phyloP scores from a whole-genome alignment of 352 stramenopile genomes.

The Globisporangium splendens region DNA sequence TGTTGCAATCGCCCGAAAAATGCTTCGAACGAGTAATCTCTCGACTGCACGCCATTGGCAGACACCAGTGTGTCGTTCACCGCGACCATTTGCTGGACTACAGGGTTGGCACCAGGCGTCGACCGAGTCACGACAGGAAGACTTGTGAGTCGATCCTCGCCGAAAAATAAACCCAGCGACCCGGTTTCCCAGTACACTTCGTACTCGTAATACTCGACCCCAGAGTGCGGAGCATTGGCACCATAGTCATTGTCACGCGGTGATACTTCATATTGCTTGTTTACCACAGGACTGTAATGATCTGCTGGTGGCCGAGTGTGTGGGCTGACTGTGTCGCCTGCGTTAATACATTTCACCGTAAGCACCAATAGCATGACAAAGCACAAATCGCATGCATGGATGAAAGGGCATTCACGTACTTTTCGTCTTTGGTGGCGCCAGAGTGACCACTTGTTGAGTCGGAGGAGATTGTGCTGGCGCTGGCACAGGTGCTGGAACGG shows the following conservation, averaged over 20 bases:
- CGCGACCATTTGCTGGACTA: slow-evolving; percentile 66
- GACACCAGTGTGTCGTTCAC: slow-evolving; percentile 79
- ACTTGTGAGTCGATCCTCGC: slow-evolving; percentile 61
- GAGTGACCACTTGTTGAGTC: neutral
- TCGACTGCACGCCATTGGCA: slow-evolving; percentile 66
- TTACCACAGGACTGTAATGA: slow-evolving; percentile 20
- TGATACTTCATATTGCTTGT: slow-evolving; percentile 31
- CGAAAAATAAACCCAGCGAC: slow-evolving; percentile 81
- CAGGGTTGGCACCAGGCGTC: slow-evolving; percentile 57
- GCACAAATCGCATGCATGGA: neutral
- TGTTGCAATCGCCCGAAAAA: slow-evolving; percentile 82
- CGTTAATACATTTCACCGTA: neutral
- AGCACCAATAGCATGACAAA: neutral
- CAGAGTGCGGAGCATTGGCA: slow-evolving; percentile 12
- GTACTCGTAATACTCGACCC: slow-evolving; percentile 39
- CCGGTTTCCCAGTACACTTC: slow-evolving; percentile 82
- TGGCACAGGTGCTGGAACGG: neutral
- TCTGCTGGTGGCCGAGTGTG: slow-evolving; percentile 1
- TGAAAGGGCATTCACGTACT: neutral
- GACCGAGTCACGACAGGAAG: slow-evolving; percentile 78
- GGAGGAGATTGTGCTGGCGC: neutral
- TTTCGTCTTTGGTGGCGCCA: neutral
- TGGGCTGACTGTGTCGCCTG: slow-evolving; percentile 1
- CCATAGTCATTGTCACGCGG: slow-evolving; percentile 14
- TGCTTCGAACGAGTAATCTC: slow-evolving; percentile 71